Base-by-base conservation (phyloP, 2,329 filamentous ascomycete genomes). In the Neonectria ditissima region DNA sequence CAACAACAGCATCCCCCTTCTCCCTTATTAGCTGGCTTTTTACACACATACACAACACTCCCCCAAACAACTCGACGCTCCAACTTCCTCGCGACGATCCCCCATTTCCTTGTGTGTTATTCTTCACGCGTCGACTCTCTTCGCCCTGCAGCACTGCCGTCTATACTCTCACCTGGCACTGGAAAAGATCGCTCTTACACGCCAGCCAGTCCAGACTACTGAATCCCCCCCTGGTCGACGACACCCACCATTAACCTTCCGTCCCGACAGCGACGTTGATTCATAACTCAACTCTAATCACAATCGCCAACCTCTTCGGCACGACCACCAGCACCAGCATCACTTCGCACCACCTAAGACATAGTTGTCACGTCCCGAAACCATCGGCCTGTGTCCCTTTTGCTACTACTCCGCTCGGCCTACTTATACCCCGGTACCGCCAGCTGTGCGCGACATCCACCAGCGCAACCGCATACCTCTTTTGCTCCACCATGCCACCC, bases 401-500 rank as follows among this genome's bases (percentile, higher is more conserved):
- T 68, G 65, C 58, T 55, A 56, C 26, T 59, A 53, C 48, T 53
- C 57, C 58, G 55, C 50, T 59, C 37, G 53, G 53, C 59, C 53
- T 66, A 70, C 64, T 59, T 67, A 69, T 66, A 70, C 52, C 57
- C 39, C n/a, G 24, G 55, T 16, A 24, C 41, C 43, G 56, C 56
- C 53, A 47, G 59, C 58, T 52, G 51, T 47, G 62, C 63, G 59
- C 63, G 58, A 61, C 51, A 58, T n/a, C 48, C 39, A 28, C 60
- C 62, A 37, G 45, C 54, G 54, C 64, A 69, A 66, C 60, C 66
- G 66, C 73, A 69, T 73, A 67, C 69, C 70, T 63, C 62, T 59
- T 59, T 59, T 55, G 52, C 52, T 64, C 45, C 68, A 74, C 56
- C 60, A 85, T 86, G 84, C 77, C 80, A 73, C 77, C 80, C 72